These are phyloP conservation scores for Bruguiera hainesii DNA, from an alignment of 441 rosid genomes.

Conservation along the genomic window DNA sequence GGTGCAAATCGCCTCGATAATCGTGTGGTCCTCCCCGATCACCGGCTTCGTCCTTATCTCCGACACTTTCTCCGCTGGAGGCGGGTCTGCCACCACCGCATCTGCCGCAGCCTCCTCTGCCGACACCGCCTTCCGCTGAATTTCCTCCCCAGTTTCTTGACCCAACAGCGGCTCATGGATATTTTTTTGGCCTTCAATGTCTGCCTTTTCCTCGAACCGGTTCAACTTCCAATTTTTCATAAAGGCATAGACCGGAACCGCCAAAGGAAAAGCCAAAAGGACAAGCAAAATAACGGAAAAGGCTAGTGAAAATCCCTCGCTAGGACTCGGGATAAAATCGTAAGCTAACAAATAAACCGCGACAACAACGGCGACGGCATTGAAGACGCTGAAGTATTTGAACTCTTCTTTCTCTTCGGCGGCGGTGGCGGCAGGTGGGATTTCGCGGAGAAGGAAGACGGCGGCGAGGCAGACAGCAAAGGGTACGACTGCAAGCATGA, in stretches of 20 bases:
- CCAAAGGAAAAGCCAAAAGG: slow-evolving; percentile 57
- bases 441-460: slow-evolving; percentile 63
- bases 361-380: slow-evolving; percentile 57
- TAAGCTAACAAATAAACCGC: slow-evolving; percentile 57
- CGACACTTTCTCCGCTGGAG: slow-evolving; percentile 7
- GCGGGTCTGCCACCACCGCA: slow-evolving; percentile 14
- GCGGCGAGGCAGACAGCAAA: slow-evolving; percentile 66
- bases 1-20: slow-evolving; percentile 55
- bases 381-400: slow-evolving; percentile 53
- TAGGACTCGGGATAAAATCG: slow-evolving; percentile 40
- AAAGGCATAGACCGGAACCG: slow-evolving; percentile 43
- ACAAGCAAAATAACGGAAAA: slow-evolving; percentile 42
- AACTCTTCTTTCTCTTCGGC: slow-evolving; percentile 54
- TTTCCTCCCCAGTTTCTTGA: slow-evolving; percentile 15
- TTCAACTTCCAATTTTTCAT: slow-evolving; percentile 27
- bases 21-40: slow-evolving; percentile 85
- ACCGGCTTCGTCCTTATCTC: slow-evolving; percentile 42
- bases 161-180: slow-evolving; percentile 39
- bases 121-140: slow-evolving; percentile 7
- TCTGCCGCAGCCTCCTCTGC: slow-evolving; percentile 13
- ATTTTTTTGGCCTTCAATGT: slow-evolving; percentile 35
- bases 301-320: slow-evolving; percentile 28
- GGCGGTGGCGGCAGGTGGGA: slow-evolving; percentile 37
- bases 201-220: slow-evolving; percentile 21
- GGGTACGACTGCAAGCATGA: slow-evolving; percentile 66